phyloP scores from a whole-genome alignment of 2,329 filamentous ascomycete genomes.

The Akanthomyces uredinophilus region DNA sequence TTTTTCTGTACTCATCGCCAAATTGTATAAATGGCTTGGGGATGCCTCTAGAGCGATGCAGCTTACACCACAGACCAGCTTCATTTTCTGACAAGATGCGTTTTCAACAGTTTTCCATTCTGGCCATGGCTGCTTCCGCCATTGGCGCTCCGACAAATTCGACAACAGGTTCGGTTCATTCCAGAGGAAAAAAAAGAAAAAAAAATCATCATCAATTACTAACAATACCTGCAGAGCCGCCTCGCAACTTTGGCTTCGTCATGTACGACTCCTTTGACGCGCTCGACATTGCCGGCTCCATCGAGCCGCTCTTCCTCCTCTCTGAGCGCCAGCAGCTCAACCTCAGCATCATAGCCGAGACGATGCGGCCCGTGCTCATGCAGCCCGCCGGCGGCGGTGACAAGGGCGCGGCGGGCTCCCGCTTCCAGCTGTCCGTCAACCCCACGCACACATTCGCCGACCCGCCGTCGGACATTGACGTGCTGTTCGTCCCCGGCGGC shows the following conservation, averaged over 20 bases:
- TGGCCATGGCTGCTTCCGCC: background rate
- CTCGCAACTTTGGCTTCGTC: slow-evolving; percentile 5
- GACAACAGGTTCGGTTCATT: background rate
- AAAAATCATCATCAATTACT: too few species aligned
- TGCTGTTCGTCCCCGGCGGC: slow-evolving; percentile 61
- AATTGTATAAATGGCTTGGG: background rate
- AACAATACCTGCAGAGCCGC: background rate
- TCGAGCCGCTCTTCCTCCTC: slow-evolving; percentile 39
- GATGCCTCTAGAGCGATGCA: background rate
- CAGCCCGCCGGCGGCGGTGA: slow-evolving; percentile 13
- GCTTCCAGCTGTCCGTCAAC: slow-evolving; percentile 29
- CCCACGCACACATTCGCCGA: slow-evolving; percentile 47
- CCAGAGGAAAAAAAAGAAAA: too few species aligned
- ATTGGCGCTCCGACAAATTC: background rate
- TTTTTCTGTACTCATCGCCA: background rate
- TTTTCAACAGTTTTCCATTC: background rate
- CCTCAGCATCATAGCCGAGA: slow-evolving; percentile 34
- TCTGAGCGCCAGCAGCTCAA: slow-evolving; percentile 29
- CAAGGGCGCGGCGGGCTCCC: slow-evolving; percentile 22
- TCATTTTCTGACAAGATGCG: background rate
- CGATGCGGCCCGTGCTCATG: slow-evolving; percentile 35
- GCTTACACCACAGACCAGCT: background rate
- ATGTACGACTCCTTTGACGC: slow-evolving; percentile 13
- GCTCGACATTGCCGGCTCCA: slow-evolving; percentile 36
- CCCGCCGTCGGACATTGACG: slow-evolving; percentile 42